phyloP scores from a whole-genome alignment of 345 rosid species.

The Rhodomyrtus tomentosa region DNA sequence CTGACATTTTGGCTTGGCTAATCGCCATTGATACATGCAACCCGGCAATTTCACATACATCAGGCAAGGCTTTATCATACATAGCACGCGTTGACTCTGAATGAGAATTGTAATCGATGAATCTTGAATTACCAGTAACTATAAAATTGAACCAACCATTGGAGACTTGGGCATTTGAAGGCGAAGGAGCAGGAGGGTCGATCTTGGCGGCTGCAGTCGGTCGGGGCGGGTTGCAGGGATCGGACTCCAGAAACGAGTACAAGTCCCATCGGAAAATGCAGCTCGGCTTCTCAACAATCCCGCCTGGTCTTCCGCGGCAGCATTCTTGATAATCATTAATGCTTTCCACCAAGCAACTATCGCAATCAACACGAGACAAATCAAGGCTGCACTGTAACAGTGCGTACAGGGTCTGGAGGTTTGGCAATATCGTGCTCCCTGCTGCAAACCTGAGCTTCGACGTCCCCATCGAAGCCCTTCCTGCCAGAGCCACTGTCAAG shows the following conservation, averaged over 20 bases:
- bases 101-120: background rate
- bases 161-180: background rate
- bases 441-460: slow-evolving; percentile 20
- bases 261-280: slow-evolving; percentile 41
- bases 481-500: slow-evolving; percentile 5
- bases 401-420: slow-evolving; percentile 12
- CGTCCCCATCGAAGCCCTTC: slow-evolving; percentile 11
- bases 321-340: background rate
- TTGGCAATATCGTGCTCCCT: slow-evolving; percentile 4
- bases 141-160: background rate
- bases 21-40: background rate
- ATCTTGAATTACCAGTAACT: background rate
- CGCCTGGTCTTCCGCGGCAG: slow-evolving; percentile 22
- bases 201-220: background rate
- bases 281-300: slow-evolving; percentile 22
- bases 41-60: background rate
- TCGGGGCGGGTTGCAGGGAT: slow-evolving; percentile 3
- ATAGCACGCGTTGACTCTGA: background rate
- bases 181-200: background rate
- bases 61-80: too few relatives aligned
- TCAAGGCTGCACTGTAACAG: slow-evolving; percentile 51
- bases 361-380: slow-evolving; percentile 19
- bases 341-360: slow-evolving; percentile 10
- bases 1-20: background rate
- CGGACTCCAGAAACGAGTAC: slow-evolving; percentile 22